phyloP scores from a whole-genome alignment of 2,329 filamentous ascomycete species.

The Aulographum hederae region DNA sequence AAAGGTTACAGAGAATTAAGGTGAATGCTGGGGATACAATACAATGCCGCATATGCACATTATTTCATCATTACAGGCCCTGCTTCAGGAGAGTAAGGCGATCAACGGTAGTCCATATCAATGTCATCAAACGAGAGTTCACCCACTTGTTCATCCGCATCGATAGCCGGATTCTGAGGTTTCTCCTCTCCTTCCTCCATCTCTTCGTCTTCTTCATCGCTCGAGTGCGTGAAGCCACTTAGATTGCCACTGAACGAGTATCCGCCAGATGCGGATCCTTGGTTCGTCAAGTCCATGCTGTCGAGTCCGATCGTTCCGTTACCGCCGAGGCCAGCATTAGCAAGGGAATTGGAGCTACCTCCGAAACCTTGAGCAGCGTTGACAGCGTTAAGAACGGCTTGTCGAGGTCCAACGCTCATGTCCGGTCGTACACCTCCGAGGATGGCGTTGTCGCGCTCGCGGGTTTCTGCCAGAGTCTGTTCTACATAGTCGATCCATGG shows the following conservation, averaged over 20 bases:
- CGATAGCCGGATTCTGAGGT: conserved; percentile 8
- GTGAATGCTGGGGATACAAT: too few species aligned
- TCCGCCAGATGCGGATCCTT: conserved; percentile 49
- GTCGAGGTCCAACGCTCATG: conserved; percentile 55
- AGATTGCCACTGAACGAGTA: conserved; percentile 48
- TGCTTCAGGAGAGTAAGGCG: neutral
- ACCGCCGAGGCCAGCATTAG: conserved; percentile 66
- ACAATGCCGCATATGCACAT: neutral
- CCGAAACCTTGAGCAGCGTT: conserved; percentile 31
- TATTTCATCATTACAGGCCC: neutral
- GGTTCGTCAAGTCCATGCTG: conserved; percentile 48
- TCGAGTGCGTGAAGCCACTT: conserved; percentile 85
- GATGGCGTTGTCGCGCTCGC: conserved; percentile 95
- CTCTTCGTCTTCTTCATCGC: conserved; percentile 91
- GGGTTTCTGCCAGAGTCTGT: conserved; percentile 76
- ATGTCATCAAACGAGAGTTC: conserved; percentile 42
- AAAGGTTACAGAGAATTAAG: too few species aligned
- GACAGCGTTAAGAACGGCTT: conserved; percentile 43
- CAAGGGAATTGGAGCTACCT: conserved; percentile 37
- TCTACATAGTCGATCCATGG: conserved; percentile 94
- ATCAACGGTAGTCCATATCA: conserved; percentile 40
- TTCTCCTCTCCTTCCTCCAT: conserved; percentile 66
- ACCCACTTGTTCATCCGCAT: conserved; percentile 43
- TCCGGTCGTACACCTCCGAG: conserved; percentile 88
- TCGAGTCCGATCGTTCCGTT: conserved; percentile 33